phyloP scores from a whole-genome alignment of 306 rosid species.

The Castanea mollissima region DNA sequence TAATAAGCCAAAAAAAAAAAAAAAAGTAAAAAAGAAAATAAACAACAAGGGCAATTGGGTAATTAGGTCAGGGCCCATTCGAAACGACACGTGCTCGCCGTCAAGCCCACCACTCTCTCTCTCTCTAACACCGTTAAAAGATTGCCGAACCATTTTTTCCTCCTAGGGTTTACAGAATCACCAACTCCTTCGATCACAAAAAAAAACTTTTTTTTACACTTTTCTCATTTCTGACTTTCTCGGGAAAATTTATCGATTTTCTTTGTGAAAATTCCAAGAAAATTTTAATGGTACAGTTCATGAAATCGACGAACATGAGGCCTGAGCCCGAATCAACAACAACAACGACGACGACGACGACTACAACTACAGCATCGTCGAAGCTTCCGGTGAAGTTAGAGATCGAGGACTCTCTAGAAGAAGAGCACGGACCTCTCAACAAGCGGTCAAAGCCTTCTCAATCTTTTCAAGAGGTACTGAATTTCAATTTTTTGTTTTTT shows the following conservation, averaged over 20 bases:
- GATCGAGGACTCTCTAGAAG: constrained; percentile 69
- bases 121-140: constrained; percentile 23
- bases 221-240: background rate
- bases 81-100: constrained; percentile 40
- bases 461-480: constrained; percentile 46
- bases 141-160: background rate
- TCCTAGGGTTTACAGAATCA: constrained; percentile 47
- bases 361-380: constrained; percentile 35
- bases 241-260: background rate
- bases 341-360: constrained; percentile 10
- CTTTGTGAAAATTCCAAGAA: background rate
- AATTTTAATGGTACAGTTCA: constrained; percentile 53
- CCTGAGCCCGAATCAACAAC: constrained; percentile 36
- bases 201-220: background rate
- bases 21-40: no score
- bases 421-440: constrained; percentile 50
- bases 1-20: no score
- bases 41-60: background rate
- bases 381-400: constrained; percentile 62
- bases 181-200: constrained; percentile 17
- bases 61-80: background rate
- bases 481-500: background rate
- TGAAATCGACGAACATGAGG: constrained; percentile 49
- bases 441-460: constrained; percentile 64
- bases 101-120: constrained; percentile 2